Base-by-base conservation (phyloP, 192 early-diverging fungal species). In the Backusella liffmaniae region DNA sequence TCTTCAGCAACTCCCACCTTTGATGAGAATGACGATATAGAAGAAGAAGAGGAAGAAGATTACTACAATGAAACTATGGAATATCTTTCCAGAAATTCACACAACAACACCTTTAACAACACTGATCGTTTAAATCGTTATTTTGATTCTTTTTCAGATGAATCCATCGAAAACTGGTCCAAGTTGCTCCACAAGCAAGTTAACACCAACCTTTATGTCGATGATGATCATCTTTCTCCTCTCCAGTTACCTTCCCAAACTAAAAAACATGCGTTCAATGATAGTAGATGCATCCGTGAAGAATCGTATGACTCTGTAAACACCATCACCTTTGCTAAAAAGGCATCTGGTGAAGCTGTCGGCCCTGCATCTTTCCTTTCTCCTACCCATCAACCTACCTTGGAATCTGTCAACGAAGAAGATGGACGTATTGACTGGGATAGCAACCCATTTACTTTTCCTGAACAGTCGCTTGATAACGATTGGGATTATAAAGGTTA, bases 231-330 rank as follows among this genome's bases (percentile, higher is more conserved):
- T 39, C 44, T 76, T 15, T 78, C 77, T 35, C 77, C 77, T 21
- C 70, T 78, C 18, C 77, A 78, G 73, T 21, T 78, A 18, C 77
- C 77, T 51, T 59, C 77, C 8, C 77, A 78, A 34, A 29, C 35
- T 23, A 62, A 29, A 62, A 62, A 42, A 4, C n/a, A n/a, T 18
- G 6, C 26, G 26, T 67, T 36, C 66, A 16, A 67, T 5, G 39
- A 67, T 32, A 23, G 18, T n/a, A 34, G 73, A 67, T 65, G 51
- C 7, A 44, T 32, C 37, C 73, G 73, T 5, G 73, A 67, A 46
- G 59, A 74, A 32, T 74, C 73, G 5, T 74, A 74, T 41, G 73
- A 78, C 53, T 73, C 71, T 44, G 65, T 72, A 10, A 66, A 37
- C 4, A 78, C 77, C 18, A 26, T 73, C 15, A 67, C 18, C 16